Evolutionary conservation across 352 stramenopile genomes (phyloP).

Genomic region (Phytophthora megakarya): DNA sequence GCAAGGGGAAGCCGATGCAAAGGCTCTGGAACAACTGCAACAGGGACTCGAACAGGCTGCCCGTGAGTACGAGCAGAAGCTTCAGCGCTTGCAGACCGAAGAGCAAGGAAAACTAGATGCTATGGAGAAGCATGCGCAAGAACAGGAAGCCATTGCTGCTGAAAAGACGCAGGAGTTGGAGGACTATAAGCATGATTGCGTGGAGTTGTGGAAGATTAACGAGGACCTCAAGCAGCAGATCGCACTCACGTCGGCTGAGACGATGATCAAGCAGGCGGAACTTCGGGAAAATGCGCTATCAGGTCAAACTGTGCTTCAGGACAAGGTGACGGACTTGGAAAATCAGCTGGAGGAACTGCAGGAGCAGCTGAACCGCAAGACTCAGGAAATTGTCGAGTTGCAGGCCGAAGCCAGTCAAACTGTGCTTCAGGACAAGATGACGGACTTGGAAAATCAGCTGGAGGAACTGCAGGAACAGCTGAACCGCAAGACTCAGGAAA

Average conservation of each 20-base stretch:
- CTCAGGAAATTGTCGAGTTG: slow-evolving; percentile 49
- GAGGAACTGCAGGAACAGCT: slow-evolving; percentile 68
- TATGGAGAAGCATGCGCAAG: slow-evolving; percentile 29
- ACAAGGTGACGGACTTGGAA: slow-evolving; percentile 66
- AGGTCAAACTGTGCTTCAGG: slow-evolving; percentile 48
- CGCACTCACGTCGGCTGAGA: slow-evolving; percentile 55
- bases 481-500: slow-evolving; percentile 57
- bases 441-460: slow-evolving; percentile 64
- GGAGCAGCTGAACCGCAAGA: slow-evolving; percentile 65
- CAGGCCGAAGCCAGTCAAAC: no score
- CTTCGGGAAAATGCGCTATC: slow-evolving; percentile 61
- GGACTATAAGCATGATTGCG: slow-evolving; percentile 83
- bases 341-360: slow-evolving; percentile 63
- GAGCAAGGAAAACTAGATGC: slow-evolving; percentile 19
- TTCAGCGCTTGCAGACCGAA: slow-evolving; percentile 27
- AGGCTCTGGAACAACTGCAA: slow-evolving; percentile 23
- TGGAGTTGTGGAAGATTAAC: slow-evolving; percentile 78
- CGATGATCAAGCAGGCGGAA: slow-evolving; percentile 64
- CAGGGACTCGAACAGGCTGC: slow-evolving; percentile 24
- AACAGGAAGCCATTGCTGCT: slow-evolving; percentile 31
- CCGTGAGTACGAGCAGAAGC: slow-evolving; percentile 27
- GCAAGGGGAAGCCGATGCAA: slow-evolving; percentile 21
- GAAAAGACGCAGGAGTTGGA: slow-evolving; percentile 63
- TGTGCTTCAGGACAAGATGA: slow-evolving; percentile 52
- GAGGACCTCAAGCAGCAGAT: slow-evolving; percentile 83